Conservation (phyloP, 345 rosid species). For the Boechera retrofracta region DNA sequence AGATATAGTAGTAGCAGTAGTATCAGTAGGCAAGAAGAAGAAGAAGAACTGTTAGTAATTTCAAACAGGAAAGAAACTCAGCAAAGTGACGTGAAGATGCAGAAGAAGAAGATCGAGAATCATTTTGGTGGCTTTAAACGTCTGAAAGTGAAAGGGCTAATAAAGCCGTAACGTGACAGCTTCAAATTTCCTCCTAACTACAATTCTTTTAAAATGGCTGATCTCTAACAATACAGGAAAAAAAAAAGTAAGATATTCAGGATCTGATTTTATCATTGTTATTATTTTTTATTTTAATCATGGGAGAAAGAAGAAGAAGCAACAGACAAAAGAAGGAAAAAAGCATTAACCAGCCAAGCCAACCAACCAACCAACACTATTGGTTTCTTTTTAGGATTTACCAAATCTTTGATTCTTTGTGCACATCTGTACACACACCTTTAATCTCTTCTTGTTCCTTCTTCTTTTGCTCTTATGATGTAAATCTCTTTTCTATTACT, state of each 20-base stretch:
- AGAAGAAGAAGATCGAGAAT: constrained; percentile 35
- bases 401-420: constrained; percentile 49
- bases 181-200: constrained; percentile 41
- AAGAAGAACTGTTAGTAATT: constrained; percentile 29
- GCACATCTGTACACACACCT: constrained; percentile 21
- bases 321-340: constrained; percentile 28
- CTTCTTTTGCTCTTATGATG: constrained; percentile 36
- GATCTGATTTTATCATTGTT: constrained; percentile 21
- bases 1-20: constrained; percentile 37
- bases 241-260: constrained; percentile 30
- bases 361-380: constrained; percentile 34
- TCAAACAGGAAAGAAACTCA: constrained; percentile 32
- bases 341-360: constrained; percentile 36
- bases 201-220: constrained; percentile 31
- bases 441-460: constrained; percentile 18
- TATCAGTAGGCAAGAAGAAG: constrained; percentile 38
- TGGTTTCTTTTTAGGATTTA: constrained; percentile 44
- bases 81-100: constrained; percentile 38
- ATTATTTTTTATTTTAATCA: constrained; percentile 22
- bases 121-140: constrained; percentile 43
- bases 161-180: constrained; percentile 48
- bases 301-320: constrained; percentile 36
- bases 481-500: constrained; percentile 20
- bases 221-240: constrained; percentile 42
- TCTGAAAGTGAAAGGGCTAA: constrained; percentile 46